A percentile compares a stretch with the other conserved stretches of the same genome.
Evolutionary conservation across 192 early-diverging fungal genomes (phyloP).

Genomic region (Rhizoclosmatium sp.): DNA sequence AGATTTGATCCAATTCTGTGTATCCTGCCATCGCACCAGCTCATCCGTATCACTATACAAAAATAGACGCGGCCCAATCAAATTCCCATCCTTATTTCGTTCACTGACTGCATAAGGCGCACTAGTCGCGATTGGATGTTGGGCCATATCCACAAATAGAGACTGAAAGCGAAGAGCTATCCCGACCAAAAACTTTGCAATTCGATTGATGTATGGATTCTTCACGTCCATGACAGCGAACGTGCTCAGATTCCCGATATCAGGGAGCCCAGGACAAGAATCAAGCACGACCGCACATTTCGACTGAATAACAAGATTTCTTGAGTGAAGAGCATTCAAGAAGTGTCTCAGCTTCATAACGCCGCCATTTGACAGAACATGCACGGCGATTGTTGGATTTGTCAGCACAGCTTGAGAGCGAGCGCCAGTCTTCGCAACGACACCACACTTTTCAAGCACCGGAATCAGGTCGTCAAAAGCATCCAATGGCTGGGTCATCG

Average conservation of each 20-base stretch:
- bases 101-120: not conserved
- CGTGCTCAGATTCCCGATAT: too few species aligned
- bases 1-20: not conserved
- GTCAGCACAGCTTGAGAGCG: too few species aligned
- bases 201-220: not conserved
- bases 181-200: not conserved
- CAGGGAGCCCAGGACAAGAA: not conserved
- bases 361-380: too few species aligned
- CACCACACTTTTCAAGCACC: too few species aligned
- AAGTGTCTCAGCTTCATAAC: too few species aligned
- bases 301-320: too few species aligned
- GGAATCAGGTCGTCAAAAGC: too few species aligned
- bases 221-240: not conserved
- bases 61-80: not conserved
- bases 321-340: too few species aligned
- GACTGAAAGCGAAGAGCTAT: not conserved
- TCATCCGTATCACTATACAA: conserved; percentile 10
- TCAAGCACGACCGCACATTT: not conserved
- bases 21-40: not conserved
- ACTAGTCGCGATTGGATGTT: not conserved
- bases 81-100: conserved; percentile 3
- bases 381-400: too few species aligned
- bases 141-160: not conserved
- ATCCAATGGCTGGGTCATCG: too few species aligned
- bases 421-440: too few species aligned